phyloP scores from a whole-genome alignment of 1,284 basidiomycete genomes.

The Mixia osmundae region DNA sequence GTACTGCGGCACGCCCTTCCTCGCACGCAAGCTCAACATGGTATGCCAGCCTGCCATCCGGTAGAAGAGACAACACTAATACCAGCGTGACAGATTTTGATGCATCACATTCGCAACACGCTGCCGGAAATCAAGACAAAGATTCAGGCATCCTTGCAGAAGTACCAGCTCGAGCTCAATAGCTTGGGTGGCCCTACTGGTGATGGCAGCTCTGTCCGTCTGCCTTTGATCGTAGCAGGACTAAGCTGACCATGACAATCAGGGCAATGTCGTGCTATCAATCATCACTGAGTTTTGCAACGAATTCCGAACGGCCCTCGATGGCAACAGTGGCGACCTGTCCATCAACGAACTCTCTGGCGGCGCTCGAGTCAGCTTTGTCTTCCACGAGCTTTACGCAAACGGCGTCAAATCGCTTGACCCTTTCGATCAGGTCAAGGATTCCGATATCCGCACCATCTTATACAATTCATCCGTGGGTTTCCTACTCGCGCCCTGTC shows the following conservation, averaged over 20 bases:
- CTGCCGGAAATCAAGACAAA: slow-evolving; percentile 91
- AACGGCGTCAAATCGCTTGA: slow-evolving; percentile 87
- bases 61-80: slow-evolving; percentile 3
- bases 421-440: slow-evolving; percentile 95
- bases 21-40: slow-evolving; percentile 88
- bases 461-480: slow-evolving; percentile 85
- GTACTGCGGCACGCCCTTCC: slow-evolving; percentile 93
- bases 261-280: slow-evolving; percentile 58
- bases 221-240: not conserved
- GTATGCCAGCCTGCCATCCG: slow-evolving; percentile 26
- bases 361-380: slow-evolving; percentile 91
- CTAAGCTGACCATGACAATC: not conserved
- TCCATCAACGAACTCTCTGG: slow-evolving; percentile 85
- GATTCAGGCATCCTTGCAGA: slow-evolving; percentile 63
- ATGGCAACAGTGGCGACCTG: slow-evolving; percentile 88
- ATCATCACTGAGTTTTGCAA: slow-evolving; percentile 95
- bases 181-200: slow-evolving; percentile 70
- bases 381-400: slow-evolving; percentile 94
- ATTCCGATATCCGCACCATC: slow-evolving; percentile 85
- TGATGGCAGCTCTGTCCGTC: slow-evolving; percentile 44
- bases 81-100: slow-evolving; percentile 67
- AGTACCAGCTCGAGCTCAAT: slow-evolving; percentile 60
- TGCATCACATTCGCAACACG: slow-evolving; percentile 91
- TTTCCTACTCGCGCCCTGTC: slow-evolving; percentile 10
- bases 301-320: slow-evolving; percentile 87